phyloP scores from a whole-genome alignment of 805 yeast genomes.

The Starmera quercuum region DNA sequence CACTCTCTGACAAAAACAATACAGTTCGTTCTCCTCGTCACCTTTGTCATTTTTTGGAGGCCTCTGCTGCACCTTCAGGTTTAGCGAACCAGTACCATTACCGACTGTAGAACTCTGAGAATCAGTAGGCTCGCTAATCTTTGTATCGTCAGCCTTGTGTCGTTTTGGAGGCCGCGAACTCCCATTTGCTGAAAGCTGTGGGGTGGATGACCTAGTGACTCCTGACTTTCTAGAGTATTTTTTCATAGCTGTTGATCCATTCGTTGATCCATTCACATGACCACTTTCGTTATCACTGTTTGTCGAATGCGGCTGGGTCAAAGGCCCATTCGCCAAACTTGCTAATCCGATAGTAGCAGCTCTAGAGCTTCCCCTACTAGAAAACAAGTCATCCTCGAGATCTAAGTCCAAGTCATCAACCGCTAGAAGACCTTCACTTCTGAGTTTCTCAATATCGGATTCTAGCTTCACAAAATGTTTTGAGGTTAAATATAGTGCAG shows the following conservation, averaged over 20 bases:
- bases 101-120: too few species aligned
- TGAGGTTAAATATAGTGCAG: conserved; percentile 69
- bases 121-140: too few species aligned
- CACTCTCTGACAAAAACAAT: conserved; percentile 90
- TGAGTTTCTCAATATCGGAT: conserved; percentile 66
- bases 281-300: neutral
- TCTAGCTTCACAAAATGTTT: conserved; percentile 71
- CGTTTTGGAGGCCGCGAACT: too few species aligned
- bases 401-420: conserved; percentile 31
- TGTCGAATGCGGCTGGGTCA: neutral
- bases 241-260: too few species aligned
- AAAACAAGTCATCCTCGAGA: conserved; percentile 25
- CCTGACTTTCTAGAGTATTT: too few species aligned
- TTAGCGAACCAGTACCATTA: too few species aligned
- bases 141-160: too few species aligned
- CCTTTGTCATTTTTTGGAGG: conserved; percentile 12
- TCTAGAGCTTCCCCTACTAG: conserved; percentile 22
- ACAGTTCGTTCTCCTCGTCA: conserved; percentile 60
- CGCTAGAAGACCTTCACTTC: conserved; percentile 71
- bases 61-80: neutral
- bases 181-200: too few species aligned
- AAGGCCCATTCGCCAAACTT: neutral
- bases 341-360: conserved; percentile 16
- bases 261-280: neutral
- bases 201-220: too few species aligned